phyloP scores from a whole-genome alignment of 805 yeast species.

The Cyberlindnera xishuangbannaensis region DNA sequence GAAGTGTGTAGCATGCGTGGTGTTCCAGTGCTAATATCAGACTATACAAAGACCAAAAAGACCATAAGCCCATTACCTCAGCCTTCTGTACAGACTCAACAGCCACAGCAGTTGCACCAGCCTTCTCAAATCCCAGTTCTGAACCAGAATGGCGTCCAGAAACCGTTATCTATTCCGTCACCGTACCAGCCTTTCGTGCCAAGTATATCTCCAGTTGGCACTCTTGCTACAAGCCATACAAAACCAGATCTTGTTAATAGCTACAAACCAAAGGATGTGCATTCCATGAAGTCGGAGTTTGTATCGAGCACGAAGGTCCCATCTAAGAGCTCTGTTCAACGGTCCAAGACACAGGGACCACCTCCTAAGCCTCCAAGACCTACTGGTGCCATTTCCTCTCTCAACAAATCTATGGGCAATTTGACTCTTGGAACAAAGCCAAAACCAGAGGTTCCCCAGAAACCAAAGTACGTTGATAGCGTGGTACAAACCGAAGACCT shows the following conservation, averaged over 20 bases:
- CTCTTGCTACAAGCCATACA: too few species aligned
- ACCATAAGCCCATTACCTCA: slow-evolving; percentile 9
- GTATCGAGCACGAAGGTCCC: too few species aligned
- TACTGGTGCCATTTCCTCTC: slow-evolving; percentile 4
- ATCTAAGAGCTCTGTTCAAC: too few species aligned
- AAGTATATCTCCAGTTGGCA: background rate
- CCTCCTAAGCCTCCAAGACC: slow-evolving; percentile 22
- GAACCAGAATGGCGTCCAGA: background rate
- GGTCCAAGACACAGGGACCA: slow-evolving; percentile 6
- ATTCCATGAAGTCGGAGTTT: too few species aligned
- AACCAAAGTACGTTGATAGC: slow-evolving; percentile 24
- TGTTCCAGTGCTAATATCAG: slow-evolving; percentile 35
- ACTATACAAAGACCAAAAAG: slow-evolving; percentile 31
- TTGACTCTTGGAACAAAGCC: slow-evolving; percentile 11
- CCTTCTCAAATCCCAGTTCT: background rate
- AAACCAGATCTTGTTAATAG: too few species aligned
- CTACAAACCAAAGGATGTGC: too few species aligned
- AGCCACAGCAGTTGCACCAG: background rate
- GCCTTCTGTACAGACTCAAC: slow-evolving; percentile 1
- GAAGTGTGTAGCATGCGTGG: slow-evolving; percentile 62
- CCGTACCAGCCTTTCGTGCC: background rate
- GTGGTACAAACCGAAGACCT: slow-evolving; percentile 22
- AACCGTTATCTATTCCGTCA: background rate
- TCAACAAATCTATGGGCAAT: slow-evolving; percentile 22
- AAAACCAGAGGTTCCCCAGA: slow-evolving; percentile 12